Evolutionary conservation across 768 basidiomycete genomes (phyloP).

Genomic region (Leccinum aurantiacum): DNA sequence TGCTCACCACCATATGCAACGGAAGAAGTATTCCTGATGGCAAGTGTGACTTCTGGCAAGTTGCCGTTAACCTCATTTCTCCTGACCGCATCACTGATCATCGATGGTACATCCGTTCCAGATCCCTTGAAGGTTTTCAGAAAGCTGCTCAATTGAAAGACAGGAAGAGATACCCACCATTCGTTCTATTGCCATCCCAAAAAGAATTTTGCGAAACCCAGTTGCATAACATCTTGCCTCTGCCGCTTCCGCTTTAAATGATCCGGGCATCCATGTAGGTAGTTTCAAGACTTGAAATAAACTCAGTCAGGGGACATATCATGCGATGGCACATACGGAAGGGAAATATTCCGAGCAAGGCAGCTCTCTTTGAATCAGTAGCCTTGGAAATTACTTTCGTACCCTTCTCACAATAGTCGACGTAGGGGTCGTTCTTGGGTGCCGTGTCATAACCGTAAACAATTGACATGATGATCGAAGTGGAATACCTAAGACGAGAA

Average conservation of each 20-base stretch:
- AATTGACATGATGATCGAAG: conserved; percentile 29
- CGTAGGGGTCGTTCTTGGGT: conserved; percentile 22
- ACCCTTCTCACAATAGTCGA: conserved; percentile 20
- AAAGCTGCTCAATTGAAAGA: not conserved
- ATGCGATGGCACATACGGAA: conserved; percentile 22
- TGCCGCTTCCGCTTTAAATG: conserved; percentile 23
- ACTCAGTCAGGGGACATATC: not conserved
- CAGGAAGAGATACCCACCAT: conserved; percentile 15
- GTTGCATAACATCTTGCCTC: conserved; percentile 12
- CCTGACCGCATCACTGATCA: conserved; percentile 23
- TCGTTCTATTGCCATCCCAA: conserved; percentile 22
- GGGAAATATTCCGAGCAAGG: conserved; percentile 26
- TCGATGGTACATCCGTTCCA: conserved; percentile 17
- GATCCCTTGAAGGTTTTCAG: conserved; percentile 14
- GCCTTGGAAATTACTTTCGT: conserved; percentile 19
- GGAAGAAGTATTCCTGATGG: conserved; percentile 22
- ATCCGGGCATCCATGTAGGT: conserved; percentile 29
- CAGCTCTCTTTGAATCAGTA: conserved; percentile 19
- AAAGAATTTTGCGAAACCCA: conserved; percentile 24
- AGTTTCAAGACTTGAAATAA: conserved; percentile 20
- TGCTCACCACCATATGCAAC: conserved; percentile 25
- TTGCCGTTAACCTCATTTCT: conserved; percentile 20
- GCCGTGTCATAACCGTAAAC: conserved; percentile 26
- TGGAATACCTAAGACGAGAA: conserved; percentile 23
- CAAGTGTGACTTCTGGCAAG: conserved; percentile 21